Base-by-base conservation (phyloP, 805 yeast genomes). In the Candida pseudofarinosa region DNA sequence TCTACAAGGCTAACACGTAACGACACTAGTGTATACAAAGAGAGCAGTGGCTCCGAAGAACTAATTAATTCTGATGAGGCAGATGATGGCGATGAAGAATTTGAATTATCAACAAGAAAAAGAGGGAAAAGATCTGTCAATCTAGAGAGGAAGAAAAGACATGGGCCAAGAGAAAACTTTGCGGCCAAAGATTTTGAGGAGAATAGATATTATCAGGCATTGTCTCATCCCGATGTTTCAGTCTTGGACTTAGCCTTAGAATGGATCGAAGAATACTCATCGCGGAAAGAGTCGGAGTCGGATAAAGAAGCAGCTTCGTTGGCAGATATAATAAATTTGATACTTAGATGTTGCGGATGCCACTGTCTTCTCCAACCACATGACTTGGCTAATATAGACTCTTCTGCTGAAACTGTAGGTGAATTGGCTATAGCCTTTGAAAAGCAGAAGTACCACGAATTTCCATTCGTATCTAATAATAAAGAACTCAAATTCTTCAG, bases 261-360 rank as follows among this genome's bases (percentile, higher is more conserved):
- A 20, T 69, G 74, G 75, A 37, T 67, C 14, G 69, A 65, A 10
- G 38, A 56, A 1, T 66, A 54, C 46, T 51, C 40, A 13, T 58
- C 61, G 15, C 64, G 62, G 37, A 38, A 35, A 10, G 41, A 42
- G 20, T 42, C 38, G 5, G 45, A 43, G 20, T 42, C 38, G 5
- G 45, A 43, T 23, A 39, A 50, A 2, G 65, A 69, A 43, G 67
- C 69, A 42, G 57, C 56, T 12, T 81, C 89, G 2, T 61, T 86
- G 40, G 76, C 80, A 35, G 78, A 77, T 31, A 62, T 89, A 39
- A 63, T 89, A 35, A 89, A 90, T 59, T 69, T 88, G 39, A 51
- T 87, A 1, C 63, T 90, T 33, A 70, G 89, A 45, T 69, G 81
- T 38, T 80, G 87, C 56, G 96, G 96, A 0, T 83, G 89, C 39